Evolutionary conservation across 495 filamentous ascomycete species (phyloP), one percentile per base, ranked within the genome.

Genomic region (Podospora comata): DNA sequence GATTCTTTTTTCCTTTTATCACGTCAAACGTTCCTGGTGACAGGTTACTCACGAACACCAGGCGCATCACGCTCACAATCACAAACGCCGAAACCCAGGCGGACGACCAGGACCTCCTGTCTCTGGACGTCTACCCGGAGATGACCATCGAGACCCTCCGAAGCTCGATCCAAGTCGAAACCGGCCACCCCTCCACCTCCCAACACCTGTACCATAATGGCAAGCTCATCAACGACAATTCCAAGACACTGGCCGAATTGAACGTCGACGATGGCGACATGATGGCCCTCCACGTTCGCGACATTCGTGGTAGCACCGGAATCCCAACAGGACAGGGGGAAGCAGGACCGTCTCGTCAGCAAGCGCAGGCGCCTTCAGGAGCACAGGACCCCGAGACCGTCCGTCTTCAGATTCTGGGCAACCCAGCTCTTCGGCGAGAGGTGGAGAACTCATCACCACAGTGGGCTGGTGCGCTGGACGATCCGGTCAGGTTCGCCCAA

Each of bases 191-290:
- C 28, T 78, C 81, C 11, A 80, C 79, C 48, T 78, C 86, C 26
- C 90, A 91, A 68, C 87, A 90, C 72, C 86, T 97, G 73, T 95
- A 93, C 78, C 92, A 94, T 81, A 97, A 98, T 75, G 94, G 93
- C 67, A 87, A 88, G 58, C 87, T 95, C 26, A 88, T 99, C 62
- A 82, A 78, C 59, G 89, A 92, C 76, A 89, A 94, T 70, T 77
- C 84, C 28, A 90, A 91, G 76, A 96, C 92, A 5, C 84, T 99
- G 61, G 85, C 90, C 65, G 85, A 95, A 70, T 86, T 92, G n/a
- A 85, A 89, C 11, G 91, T 99, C 71, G 86, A 82, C 30, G 92
- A 97, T 79, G 93, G 93, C 63, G 96, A 97, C 69, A 94, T 99
- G 92, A 83, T 99, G 53, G 92, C 90, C 15, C 84, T 97, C 63